A percentile compares a stretch with the other conserved stretches of the same genome.
Conservation (phyloP, 192 early-diverging fungal genomes). For the Phlyctochytrium arcticum region DNA sequence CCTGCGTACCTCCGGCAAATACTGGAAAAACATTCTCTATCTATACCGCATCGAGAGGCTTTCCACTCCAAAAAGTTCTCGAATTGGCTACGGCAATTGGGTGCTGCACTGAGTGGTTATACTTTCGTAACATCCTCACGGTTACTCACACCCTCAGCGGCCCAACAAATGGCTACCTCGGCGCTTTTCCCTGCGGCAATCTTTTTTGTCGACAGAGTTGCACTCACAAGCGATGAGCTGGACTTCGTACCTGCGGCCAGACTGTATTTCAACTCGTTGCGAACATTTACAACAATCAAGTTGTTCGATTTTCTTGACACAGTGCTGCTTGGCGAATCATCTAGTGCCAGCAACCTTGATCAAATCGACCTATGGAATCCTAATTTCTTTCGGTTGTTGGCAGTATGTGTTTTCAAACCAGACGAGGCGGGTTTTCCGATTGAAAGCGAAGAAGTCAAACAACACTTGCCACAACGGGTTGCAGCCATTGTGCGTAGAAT, state of each 20-base stretch:
- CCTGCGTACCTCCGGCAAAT: background rate
- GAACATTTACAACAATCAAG: slow-evolving; percentile 19
- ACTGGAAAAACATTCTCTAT: background rate
- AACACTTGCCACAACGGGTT: slow-evolving; percentile 8
- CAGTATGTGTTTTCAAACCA: slow-evolving; percentile 43
- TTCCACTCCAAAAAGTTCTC: slow-evolving; percentile 12
- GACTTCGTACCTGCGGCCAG: slow-evolving; percentile 1
- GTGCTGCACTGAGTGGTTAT: slow-evolving; percentile 30
- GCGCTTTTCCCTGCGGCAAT: background rate
- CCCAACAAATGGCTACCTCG: background rate
- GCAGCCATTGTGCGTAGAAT: slow-evolving; percentile 15
- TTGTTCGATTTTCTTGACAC: slow-evolving; percentile 20
- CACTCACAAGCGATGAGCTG: background rate
- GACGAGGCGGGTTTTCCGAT: slow-evolving; percentile 25
- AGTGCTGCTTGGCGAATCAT: background rate
- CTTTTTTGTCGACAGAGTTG: slow-evolving; percentile 16
- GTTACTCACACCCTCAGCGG: slow-evolving; percentile 3
- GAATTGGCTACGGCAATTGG: slow-evolving; percentile 21
- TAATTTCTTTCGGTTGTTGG: slow-evolving; percentile 41
- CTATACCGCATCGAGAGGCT: background rate
- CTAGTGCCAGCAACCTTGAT: background rate
- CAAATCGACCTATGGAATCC: slow-evolving; percentile 22
- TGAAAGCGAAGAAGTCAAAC: slow-evolving; percentile 29
- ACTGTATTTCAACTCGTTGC: background rate
- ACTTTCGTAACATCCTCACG: slow-evolving; percentile 28